phyloP scores from a whole-genome alignment of 345 rosid species.

The Litchi chinensis region DNA sequence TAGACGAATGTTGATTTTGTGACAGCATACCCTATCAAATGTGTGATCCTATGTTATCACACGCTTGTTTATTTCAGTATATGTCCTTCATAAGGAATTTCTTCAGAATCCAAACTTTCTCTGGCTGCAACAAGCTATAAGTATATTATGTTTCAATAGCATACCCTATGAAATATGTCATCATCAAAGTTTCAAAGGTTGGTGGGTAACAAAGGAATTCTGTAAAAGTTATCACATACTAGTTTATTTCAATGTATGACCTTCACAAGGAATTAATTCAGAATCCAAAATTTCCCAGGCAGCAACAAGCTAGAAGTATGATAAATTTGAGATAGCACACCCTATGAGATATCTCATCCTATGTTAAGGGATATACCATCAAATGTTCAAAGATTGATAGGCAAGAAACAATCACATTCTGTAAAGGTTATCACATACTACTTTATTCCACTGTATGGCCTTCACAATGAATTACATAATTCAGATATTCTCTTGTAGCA shows the following conservation, averaged over 20 bases:
- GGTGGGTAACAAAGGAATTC: background rate
- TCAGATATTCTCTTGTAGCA: background rate
- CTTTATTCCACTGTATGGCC: background rate
- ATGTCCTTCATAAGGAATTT: background rate
- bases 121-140: background rate
- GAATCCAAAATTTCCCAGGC: background rate
- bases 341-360: background rate
- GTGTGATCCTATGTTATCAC: background rate
- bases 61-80: background rate
- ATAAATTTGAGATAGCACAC: background rate
- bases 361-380: background rate
- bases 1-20: background rate
- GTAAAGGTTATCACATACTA: background rate
- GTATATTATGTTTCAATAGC: background rate
- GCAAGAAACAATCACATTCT: background rate
- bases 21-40: background rate
- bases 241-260: background rate
- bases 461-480: conserved; percentile 7
- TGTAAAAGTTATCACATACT: background rate
- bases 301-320: background rate
- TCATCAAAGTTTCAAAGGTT: background rate
- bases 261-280: background rate
- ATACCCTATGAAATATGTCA: background rate
- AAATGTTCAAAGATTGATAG: background rate
- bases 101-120: background rate